Evolutionary conservation across 2,329 filamentous ascomycete genomes (phyloP), one percentile per base, ranked within the genome.

Genomic region (Aspergillus pseudoterreus): DNA sequence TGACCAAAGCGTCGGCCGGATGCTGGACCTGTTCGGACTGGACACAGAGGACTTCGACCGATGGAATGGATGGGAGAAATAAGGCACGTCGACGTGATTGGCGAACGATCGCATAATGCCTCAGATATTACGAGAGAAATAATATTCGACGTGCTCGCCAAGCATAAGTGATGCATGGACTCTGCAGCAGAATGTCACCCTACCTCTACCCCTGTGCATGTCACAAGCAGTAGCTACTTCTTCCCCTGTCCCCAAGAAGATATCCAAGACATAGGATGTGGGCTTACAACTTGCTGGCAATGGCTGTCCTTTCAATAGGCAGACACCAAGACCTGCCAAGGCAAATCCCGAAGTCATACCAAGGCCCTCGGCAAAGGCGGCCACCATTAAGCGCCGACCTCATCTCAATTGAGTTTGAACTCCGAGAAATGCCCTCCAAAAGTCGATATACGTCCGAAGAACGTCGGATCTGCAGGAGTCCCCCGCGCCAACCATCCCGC

Each of bases 1-100:
- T 2, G 64, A 75, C 38, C 76, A 79, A 53, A 78, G 65, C 49
- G 75, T 78, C 0, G 75, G 74, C 1, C 64, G 77, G 12, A 69
- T 79, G 64, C 52, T 79, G 35, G 76, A 79, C 57, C 46, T 73
- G 17, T 73, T 78, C 50, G 71, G 68, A 17, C 52, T 78, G 17
- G 69, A 78, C 43, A 68, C 70, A 1, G 66, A 62, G 0, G 64
- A 69, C 36, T 77, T 78, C 36, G 57, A 58, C 24, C 44, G 62
- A n/a, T 64, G 62, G 60, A 58, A 59, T 12, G 63, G 63, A 1
- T 64, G 61, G 63, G 51, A 60, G 51, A 59, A 55, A 24, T 30
- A 36, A 42, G 15, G 11, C 39, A 12, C 39, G 2, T 5, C 39
- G 17, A 42, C 11, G 6, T 42, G 39, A 22, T 19, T 42, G 39